phyloP scores from a whole-genome alignment of 306 rosid species.

The Medicago lupulina region DNA sequence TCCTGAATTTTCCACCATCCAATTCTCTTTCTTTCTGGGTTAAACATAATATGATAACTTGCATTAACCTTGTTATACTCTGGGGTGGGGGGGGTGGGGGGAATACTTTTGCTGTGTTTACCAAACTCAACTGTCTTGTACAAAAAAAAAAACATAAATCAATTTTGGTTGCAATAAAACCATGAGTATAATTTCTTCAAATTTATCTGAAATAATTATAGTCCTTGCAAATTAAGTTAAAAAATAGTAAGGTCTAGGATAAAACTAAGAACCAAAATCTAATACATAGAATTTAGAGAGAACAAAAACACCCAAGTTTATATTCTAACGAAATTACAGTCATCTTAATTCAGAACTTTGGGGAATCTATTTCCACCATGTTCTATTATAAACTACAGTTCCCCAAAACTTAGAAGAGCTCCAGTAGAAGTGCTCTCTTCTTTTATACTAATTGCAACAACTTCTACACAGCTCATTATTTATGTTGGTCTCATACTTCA shows the following conservation, averaged over 20 bases:
- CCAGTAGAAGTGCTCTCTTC: constrained; percentile 14
- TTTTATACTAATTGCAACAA: not conserved
- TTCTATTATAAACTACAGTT: constrained; percentile 29
- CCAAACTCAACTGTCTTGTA: too few species aligned
- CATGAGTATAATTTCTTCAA: not conserved
- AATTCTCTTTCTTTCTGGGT: too few species aligned
- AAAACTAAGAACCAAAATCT: constrained; percentile 18
- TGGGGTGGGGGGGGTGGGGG: too few species aligned
- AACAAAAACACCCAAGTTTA: not conserved
- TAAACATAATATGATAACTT: too few species aligned
- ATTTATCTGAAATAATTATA: not conserved
- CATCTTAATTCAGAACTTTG: not conserved
- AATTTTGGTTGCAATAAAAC: not conserved
- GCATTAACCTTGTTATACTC: too few species aligned
- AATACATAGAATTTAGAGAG: not conserved
- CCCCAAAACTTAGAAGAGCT: constrained; percentile 26
- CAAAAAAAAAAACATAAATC: too few species aligned
- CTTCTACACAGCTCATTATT: constrained; percentile 15
- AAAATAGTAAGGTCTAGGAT: not conserved
- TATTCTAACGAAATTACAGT: constrained; percentile 11
- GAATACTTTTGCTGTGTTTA: too few species aligned
- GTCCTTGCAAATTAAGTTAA: not conserved
- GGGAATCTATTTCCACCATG: constrained; percentile 3
- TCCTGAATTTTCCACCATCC: too few species aligned
- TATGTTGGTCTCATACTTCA: constrained; percentile 50